Conservation (phyloP, 202 grass and related monocot genomes). For the Sporobolus alterniflorus region DNA sequence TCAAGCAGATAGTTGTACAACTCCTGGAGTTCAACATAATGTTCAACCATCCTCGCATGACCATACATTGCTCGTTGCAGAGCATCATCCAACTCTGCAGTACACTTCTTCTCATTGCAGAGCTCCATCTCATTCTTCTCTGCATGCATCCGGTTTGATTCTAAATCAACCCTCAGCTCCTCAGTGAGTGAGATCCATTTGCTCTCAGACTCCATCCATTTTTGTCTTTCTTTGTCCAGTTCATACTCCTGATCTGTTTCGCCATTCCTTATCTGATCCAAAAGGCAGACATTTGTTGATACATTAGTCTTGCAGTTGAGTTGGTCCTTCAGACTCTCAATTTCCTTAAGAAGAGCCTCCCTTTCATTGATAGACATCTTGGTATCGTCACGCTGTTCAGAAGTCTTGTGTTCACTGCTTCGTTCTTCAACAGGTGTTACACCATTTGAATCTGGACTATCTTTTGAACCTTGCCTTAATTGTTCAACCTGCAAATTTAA, state of each 20-base stretch:
- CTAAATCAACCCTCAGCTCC: slow-evolving; percentile 84
- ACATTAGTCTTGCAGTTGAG: slow-evolving; percentile 35
- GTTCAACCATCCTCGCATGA: slow-evolving; percentile 86
- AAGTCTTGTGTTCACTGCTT: slow-evolving; percentile 1
- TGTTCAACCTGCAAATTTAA: slow-evolving; percentile 65
- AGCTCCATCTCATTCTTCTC: slow-evolving; percentile 88
- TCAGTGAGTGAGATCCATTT: slow-evolving; percentile 95
- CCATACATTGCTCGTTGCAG: slow-evolving; percentile 81
- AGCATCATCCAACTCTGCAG: slow-evolving; percentile 87
- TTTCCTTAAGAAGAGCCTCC: slow-evolving; percentile 48
- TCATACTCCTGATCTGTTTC: slow-evolving; percentile 58
- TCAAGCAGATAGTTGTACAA: slow-evolving; percentile 78
- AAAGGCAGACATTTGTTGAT: slow-evolving; percentile 58
- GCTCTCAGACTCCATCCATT: slow-evolving; percentile 96
- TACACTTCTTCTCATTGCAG: slow-evolving; percentile 82
- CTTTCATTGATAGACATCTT: slow-evolving; percentile 35
- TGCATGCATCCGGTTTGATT: slow-evolving; percentile 76
- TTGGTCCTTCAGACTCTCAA: slow-evolving; percentile 50
- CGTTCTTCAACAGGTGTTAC: slow-evolving; percentile 13
- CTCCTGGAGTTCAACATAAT: slow-evolving; percentile 95
- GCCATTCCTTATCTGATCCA: slow-evolving; percentile 82
- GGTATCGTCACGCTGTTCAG: slow-evolving; percentile 33
- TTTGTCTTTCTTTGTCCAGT: slow-evolving; percentile 82
- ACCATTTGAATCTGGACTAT: slow-evolving; percentile 41
- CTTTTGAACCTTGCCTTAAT: slow-evolving; percentile 44